Conservation (phyloP, 257 asterid genomes). For the Solanum etuberosum region DNA sequence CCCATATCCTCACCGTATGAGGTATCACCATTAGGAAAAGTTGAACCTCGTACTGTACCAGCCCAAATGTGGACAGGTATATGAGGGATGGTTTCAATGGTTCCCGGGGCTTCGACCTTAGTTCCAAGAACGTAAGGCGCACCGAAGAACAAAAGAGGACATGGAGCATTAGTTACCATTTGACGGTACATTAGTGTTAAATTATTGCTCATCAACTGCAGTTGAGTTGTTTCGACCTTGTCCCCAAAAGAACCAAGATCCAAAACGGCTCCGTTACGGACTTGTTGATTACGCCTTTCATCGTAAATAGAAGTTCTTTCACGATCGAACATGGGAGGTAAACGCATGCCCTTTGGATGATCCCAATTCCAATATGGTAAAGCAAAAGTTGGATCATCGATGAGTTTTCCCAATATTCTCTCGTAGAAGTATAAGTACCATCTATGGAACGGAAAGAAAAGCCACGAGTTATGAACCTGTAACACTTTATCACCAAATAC, state of each 20-base stretch:
- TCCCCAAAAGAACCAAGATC: neutral
- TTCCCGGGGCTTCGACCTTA: neutral
- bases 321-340: neutral
- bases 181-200: constrained; percentile 3
- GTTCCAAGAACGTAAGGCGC: neutral
- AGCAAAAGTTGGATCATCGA: constrained; percentile 8
- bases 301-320: neutral
- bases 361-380: neutral
- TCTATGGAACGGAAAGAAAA: constrained; percentile 16
- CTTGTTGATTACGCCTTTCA: neutral
- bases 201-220: neutral
- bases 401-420: neutral
- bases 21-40: neutral
- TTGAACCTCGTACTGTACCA: neutral
- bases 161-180: constrained; percentile 1
- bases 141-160: neutral
- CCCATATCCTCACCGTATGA: neutral
- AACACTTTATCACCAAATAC: neutral
- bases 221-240: neutral
- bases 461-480: neutral
- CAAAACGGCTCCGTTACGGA: neutral
- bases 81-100: neutral
- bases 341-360: constrained; percentile 5
- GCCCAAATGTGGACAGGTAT: neutral
- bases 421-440: constrained; percentile 16